phyloP scores from a whole-genome alignment of 768 basidiomycete genomes.

The Suillus tomentosus region DNA sequence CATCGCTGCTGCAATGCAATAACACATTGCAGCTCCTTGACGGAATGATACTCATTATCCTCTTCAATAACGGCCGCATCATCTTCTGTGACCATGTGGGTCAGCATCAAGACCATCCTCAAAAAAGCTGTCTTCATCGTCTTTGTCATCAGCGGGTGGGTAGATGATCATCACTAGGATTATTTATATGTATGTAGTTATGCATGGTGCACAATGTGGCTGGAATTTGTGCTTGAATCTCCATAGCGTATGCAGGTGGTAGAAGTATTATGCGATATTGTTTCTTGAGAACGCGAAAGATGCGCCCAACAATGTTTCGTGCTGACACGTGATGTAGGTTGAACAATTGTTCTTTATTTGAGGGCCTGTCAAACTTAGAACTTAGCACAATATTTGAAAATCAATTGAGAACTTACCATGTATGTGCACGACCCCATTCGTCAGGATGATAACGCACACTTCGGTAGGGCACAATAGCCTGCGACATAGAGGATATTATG shows the following conservation, averaged over 20 bases:
- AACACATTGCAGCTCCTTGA: neutral
- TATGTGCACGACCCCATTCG: neutral
- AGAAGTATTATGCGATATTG: too few species aligned
- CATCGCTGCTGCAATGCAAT: neutral
- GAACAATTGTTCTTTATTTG: too few species aligned
- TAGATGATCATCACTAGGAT: slow-evolving; percentile 11
- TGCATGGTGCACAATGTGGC: slow-evolving; percentile 23
- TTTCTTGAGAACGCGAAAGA: too few species aligned
- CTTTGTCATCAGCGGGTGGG: neutral
- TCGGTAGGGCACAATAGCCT: slow-evolving; percentile 32
- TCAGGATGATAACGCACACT: neutral
- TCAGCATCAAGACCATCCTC: neutral
- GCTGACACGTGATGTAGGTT: too few species aligned
- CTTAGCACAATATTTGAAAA: too few species aligned
- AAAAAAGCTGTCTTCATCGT: neutral
- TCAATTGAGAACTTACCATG: too few species aligned
- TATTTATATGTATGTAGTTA: slow-evolving; percentile 27
- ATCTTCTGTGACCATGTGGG: neutral
- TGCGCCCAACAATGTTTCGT: too few species aligned
- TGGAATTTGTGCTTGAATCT: slow-evolving; percentile 24
- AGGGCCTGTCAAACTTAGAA: too few species aligned
- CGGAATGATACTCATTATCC: neutral
- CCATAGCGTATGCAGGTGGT: too few species aligned
- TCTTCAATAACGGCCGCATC: neutral
- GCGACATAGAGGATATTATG: slow-evolving; percentile 18